Base-by-base conservation (phyloP, 805 yeast species). In the Vanderwaltozyma tropicalis region DNA sequence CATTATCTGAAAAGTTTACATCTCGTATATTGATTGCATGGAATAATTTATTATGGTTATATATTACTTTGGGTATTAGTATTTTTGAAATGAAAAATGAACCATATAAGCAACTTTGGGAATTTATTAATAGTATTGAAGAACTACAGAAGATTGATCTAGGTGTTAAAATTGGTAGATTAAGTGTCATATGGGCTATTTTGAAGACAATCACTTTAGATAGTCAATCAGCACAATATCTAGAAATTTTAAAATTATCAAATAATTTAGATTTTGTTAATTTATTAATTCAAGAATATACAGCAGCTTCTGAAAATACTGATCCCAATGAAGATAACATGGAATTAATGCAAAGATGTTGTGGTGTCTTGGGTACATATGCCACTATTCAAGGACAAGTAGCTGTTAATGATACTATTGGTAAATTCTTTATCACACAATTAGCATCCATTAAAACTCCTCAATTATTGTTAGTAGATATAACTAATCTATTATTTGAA, bases 401-500 rank as follows among this genome's bases (percentile, higher is more conserved):
- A 14, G 70, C 63, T 17, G 50, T 68, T 24, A 76, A 79, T 31
- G 50, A 52, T 16, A 49, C 50, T 12, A 65, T 76, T 16, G 68
- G 76, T 0, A 61, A 68, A 28, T 69, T 73, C 43, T 59, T 77
- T 26, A 28, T 66, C 37, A 47, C 53, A 28, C 39, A 60, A 42
- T 41, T 71, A 17, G 33, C 38, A 8, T 34, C 44, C 9, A 21
- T 36, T 17, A 34, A 49, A 27, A 28, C 59, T 3, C 52, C 63
- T 1, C 53, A 66, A 1, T 69, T 64, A 42, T 56, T 76, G 10
- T 61, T 76, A 5, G 57, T 76, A 29, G 89, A 80, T 43, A 62
- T 79, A 19, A 57, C 84, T 17, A 80, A 84, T 49, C 64, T 74
- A 2, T 50, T 87, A 5, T 85, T 76, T 58, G 96, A 86, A 42